A percentile compares a stretch with the other conserved stretches of the same genome.
Conservation (phyloP, 2,329 filamentous ascomycete genomes). For the Aureobasidium uvarum region DNA sequence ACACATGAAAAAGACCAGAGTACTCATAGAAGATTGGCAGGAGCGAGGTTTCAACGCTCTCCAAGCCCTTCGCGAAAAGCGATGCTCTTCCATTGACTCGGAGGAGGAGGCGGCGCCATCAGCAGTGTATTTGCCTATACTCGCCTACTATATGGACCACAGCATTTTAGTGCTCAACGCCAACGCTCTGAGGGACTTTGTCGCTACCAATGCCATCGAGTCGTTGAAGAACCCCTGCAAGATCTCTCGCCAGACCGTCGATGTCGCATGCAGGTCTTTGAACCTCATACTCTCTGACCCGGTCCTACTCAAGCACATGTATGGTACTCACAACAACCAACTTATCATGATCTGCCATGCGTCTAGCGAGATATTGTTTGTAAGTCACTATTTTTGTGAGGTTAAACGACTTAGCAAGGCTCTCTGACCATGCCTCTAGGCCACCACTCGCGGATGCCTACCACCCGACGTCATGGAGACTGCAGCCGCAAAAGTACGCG, state of each 20-base stretch:
- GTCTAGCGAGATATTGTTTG: neutral
- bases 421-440: neutral
- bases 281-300: constrained; percentile 3
- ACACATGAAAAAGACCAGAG: neutral
- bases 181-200: constrained; percentile 1
- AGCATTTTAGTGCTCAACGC: constrained; percentile 8
- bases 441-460: constrained; percentile 14
- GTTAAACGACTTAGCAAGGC: neutral
- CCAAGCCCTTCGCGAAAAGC: neutral
- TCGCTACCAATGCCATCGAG: neutral
- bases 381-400: neutral
- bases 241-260: constrained; percentile 7
- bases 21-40: constrained; percentile 3
- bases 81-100: neutral
- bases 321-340: constrained; percentile 8
- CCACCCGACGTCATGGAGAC: neutral
- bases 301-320: neutral
- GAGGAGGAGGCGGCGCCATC: no score
- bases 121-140: neutral
- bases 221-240: neutral
- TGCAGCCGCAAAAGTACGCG: neutral
- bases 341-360: constrained; percentile 19
- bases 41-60: neutral
- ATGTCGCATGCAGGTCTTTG: constrained; percentile 11
- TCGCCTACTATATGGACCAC: constrained; percentile 13